Conservation (phyloP, 495 filamentous ascomycete genomes). For the Podospora comata region DNA sequence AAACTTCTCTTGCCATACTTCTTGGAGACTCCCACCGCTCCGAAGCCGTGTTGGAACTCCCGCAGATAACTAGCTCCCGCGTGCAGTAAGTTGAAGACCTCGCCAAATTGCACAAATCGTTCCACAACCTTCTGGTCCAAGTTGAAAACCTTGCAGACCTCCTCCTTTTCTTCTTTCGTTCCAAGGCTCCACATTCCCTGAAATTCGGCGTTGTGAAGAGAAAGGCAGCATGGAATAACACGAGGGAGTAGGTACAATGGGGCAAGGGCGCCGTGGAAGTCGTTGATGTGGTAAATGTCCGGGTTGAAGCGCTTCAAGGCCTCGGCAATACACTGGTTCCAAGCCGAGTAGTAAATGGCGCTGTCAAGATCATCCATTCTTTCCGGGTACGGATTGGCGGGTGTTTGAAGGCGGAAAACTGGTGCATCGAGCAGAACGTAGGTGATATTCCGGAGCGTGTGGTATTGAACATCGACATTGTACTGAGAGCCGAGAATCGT, state of each 20-base stretch:
- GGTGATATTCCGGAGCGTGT: constrained; percentile 65
- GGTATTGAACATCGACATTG: constrained; percentile 62
- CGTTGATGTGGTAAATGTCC: constrained; percentile 75
- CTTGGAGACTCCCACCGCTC: constrained; percentile 68
- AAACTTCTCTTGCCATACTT: constrained; percentile 73
- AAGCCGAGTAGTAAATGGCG: constrained; percentile 70
- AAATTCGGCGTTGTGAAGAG: constrained; percentile 59
- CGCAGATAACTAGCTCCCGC: constrained; percentile 69
- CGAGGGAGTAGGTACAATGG: constrained; percentile 63
- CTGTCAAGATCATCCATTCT: constrained; percentile 70
- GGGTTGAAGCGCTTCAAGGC: constrained; percentile 56
- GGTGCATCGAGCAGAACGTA: constrained; percentile 69
- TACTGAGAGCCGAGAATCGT: constrained; percentile 60
- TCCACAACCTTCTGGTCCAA: constrained; percentile 45
- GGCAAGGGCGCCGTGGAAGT: constrained; percentile 71
- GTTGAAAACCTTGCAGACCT: constrained; percentile 70
- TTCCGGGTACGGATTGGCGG: constrained; percentile 62
- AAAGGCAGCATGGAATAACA: constrained; percentile 56
- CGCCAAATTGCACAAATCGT: constrained; percentile 63
- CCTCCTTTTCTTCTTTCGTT: constrained; percentile 57
- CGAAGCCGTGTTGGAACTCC: constrained; percentile 69
- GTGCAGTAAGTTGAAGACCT: constrained; percentile 69
- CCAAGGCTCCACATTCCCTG: constrained; percentile 69
- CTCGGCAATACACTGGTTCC: constrained; percentile 68
- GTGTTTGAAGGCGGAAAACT: constrained; percentile 64